phyloP scores from a whole-genome alignment of 441 rosid species.

The Viola pubescens region DNA sequence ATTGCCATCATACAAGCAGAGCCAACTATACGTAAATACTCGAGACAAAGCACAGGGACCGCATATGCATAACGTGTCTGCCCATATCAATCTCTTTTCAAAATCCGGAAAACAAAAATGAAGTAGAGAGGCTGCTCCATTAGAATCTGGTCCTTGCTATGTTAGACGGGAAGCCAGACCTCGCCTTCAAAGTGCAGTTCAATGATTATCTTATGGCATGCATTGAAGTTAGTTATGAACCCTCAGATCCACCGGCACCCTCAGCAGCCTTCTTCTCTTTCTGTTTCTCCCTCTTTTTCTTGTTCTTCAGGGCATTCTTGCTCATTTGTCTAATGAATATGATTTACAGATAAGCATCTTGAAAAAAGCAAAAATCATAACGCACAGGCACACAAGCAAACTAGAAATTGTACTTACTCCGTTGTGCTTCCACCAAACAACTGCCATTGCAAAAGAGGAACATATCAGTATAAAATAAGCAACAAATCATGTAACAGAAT shows the following conservation, averaged over 20 bases:
- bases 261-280: slow-evolving; percentile 67
- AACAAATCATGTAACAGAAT: neutral
- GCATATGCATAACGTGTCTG: too few species aligned
- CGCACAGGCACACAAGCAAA: neutral
- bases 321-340: slow-evolving; percentile 55
- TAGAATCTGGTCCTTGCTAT: neutral
- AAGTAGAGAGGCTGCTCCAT: neutral
- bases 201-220: neutral
- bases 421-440: slow-evolving; percentile 48
- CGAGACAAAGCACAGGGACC: too few species aligned
- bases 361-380: neutral
- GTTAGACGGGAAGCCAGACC: neutral
- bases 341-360: neutral
- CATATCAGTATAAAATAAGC: slow-evolving; percentile 29
- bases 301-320: slow-evolving; percentile 81
- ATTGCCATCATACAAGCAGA: too few species aligned
- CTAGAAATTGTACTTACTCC: slow-evolving; percentile 46
- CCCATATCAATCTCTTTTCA: too few species aligned
- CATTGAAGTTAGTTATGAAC: slow-evolving; percentile 10
- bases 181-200: neutral
- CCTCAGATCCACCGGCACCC: slow-evolving; percentile 20
- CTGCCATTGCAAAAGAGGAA: slow-evolving; percentile 32
- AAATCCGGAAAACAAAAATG: too few species aligned
- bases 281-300: slow-evolving; percentile 84
- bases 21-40: too few species aligned